These are phyloP conservation scores for Endotrypanum monterogeii DNA, from an alignment of 208 protist genomes.

Conservation along the genomic window DNA sequence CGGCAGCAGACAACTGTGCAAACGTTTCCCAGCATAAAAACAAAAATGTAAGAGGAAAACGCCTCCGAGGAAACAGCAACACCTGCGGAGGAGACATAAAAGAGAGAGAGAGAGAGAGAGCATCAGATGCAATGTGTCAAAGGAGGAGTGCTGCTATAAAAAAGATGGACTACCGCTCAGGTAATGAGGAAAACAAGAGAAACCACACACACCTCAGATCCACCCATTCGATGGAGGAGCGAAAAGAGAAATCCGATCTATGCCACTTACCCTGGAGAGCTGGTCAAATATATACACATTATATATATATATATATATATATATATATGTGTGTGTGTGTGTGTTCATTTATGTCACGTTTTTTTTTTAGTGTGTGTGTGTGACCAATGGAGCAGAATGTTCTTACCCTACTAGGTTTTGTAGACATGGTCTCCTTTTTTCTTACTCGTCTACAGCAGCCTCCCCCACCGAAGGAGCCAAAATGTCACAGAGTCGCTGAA, in stretches of 20 bases:
- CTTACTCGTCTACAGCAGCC: neutral
- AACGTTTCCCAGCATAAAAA: neutral
- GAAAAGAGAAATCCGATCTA: neutral
- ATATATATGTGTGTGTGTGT: no score
- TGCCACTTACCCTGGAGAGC: neutral
- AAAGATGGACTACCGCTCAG: neutral
- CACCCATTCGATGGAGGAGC: neutral
- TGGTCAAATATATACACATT: no score
- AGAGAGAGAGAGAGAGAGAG: neutral
- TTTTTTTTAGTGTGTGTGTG: neutral
- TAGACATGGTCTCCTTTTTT: neutral
- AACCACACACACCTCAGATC: neutral
- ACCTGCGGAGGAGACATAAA: neutral
- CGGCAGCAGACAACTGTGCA: neutral
- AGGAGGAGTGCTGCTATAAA: neutral
- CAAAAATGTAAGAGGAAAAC: no score
- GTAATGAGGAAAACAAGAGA: neutral
- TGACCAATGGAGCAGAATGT: neutral
- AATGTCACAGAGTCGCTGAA: conserved; percentile 25
- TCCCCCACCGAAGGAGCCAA: conserved; percentile 32
- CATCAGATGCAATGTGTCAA: neutral
- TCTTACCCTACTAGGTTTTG: neutral
- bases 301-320: no score
- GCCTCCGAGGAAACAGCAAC: neutral
- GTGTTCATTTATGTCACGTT: no score